Evolutionary conservation across 208 protist species (phyloP), one percentile per base, ranked within the genome.

Genomic region (Angomonas deanei): DNA sequence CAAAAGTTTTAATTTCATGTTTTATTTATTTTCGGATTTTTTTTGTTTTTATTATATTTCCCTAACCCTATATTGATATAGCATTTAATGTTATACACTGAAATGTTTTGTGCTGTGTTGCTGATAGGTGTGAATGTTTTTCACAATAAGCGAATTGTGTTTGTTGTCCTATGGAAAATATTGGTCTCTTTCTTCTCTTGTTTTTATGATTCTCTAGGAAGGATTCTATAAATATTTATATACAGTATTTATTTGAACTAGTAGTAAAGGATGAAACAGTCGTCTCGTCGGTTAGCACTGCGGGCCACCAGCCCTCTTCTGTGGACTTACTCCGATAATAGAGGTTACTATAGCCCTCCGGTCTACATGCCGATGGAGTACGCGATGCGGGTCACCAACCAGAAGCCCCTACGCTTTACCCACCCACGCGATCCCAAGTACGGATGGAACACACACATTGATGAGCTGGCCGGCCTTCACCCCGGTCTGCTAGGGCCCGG

Each of bases 291-390:
- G 36, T 15, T 42, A 15, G 36, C 36, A n/a, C 85, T 93, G 77
- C 74, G 76, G 19, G 79, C 76, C 42, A 80, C 76, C 28, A 36
- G 62, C 17, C 59, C 61, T 50, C 39, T 83, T 42, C 67, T 76
- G 63, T 83, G 74, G 74, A 84, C 82, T 42, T 94, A 81, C 64
- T 84, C 78, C 6, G 82, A 91, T 60, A 88, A 88, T 66, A 74
- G 76, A 10, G 88, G 88, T 52, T 85, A 91, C 70, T 94, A 87
- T 68, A 84, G 88, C 47, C 88, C 88, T 10, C 84, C 84, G 23
- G 64, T 94, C 10, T 92, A 92, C 69, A 92, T 94, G 80, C 88
- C 88, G 15, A 36, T 91, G 32, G 84, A 92, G 81, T 94, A 92
- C 66, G 78, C 88, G 21, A 88, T 74, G 27, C 88, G 88, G 15